phyloP scores from a whole-genome alignment of 2,329 filamentous ascomycete genomes.

The Neodidymelliopsis sp. region DNA sequence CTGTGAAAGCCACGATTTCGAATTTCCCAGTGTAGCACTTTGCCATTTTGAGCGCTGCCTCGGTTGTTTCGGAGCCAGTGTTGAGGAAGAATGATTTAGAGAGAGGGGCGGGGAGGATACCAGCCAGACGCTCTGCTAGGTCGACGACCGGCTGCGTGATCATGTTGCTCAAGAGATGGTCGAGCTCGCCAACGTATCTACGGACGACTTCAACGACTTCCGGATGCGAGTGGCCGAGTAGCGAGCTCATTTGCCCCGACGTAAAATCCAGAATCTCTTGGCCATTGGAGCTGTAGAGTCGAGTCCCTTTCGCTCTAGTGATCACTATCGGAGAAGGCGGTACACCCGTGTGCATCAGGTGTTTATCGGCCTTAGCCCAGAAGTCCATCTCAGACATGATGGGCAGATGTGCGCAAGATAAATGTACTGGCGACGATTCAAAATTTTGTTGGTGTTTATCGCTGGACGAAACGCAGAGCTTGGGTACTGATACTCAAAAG shows the following conservation, averaged over 20 bases:
- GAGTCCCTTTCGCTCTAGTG: slow-evolving; percentile 4
- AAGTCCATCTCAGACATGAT: slow-evolving; percentile 1
- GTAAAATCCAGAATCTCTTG: slow-evolving; percentile 11
- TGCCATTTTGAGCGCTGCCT: slow-evolving; percentile 68
- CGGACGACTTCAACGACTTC: slow-evolving; percentile 64
- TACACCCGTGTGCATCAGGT: slow-evolving; percentile 14
- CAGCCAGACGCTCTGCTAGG: slow-evolving; percentile 61
- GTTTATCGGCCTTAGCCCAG: slow-evolving; percentile 7
- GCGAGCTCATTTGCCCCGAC: slow-evolving; percentile 42
- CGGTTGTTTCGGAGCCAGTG: slow-evolving; percentile 58
- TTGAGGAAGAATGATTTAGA: slow-evolving; percentile 66
- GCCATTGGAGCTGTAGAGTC: slow-evolving; percentile 1
- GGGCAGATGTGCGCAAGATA: no score
- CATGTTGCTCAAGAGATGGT: slow-evolving; percentile 68
- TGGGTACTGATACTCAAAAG: no score
- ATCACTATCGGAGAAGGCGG: slow-evolving; percentile 8
- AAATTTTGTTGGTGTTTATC: no score
- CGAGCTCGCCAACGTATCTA: slow-evolving; percentile 59
- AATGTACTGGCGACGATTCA: no score
- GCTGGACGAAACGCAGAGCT: no score
- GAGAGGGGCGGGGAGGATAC: slow-evolving; percentile 58
- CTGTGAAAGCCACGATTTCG: slow-evolving; percentile 65
- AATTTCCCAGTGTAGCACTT: slow-evolving; percentile 68
- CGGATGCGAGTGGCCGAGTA: slow-evolving; percentile 65
- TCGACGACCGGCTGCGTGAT: slow-evolving; percentile 64